Evolutionary conservation across 805 yeast genomes (phyloP), one percentile per base, ranked within the genome.

Genomic region (Metschnikowia bowlesiae): DNA sequence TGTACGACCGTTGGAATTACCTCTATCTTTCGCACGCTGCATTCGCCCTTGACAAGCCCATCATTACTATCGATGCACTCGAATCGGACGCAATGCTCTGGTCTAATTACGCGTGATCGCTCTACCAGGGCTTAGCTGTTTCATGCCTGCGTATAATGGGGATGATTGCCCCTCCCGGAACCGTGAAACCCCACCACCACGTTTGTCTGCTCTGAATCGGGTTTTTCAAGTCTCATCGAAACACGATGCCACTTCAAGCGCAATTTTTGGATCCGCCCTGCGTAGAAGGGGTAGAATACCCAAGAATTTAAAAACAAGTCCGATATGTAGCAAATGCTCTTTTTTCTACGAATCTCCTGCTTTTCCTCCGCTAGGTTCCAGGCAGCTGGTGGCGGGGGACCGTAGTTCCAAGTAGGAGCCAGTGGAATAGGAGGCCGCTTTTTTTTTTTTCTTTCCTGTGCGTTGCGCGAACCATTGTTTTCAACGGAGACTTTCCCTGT

Each of bases 401-500:
- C 8, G 10, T n/a, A 11, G 14, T 13, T 22, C 39, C 11, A 8
- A 39, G 7, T 6, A 39, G 18, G 13, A 16, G 11, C 41, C 10
- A 30, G 41, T 39, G n/a, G n/a, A 11, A 32, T 31, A 39, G 42
- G 32, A 39, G 42, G 29, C 26, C 33, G 32, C 36, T 31, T 22
- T 42, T 42, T 42, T n/a, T 41, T 31, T 41, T 41, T 22, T 41
- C 32, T 22, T 29, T 42, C 37, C 37, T 42, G 45, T 28, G 45
- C 45, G 38, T 26, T 29, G 45, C 34, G 45, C 45, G 45, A 33
- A 32, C 38, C 34, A 31, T 35, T 44, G 39, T 44, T 44, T 35
- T 44, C 39, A 35, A 35, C 39, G 28, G 14, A 18, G 34, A 14
- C 46, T 26, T 34, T 34, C 26, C 28, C 35, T 43, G 38, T 33